Conservation (phyloP, 306 rosid genomes). For the Alnus glutinosa region DNA sequence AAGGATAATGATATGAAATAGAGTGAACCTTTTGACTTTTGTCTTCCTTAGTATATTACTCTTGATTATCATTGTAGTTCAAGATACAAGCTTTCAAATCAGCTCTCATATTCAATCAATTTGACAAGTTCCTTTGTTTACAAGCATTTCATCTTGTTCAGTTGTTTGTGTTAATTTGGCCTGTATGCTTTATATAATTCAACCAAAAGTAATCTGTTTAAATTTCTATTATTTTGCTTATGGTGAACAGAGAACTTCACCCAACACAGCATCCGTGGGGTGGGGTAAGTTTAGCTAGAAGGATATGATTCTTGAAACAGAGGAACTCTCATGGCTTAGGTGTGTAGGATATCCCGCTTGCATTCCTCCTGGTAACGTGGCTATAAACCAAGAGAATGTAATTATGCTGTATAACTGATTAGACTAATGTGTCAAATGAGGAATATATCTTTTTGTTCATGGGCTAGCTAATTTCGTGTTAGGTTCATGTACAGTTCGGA, state of each 20-base stretch:
- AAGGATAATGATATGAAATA: conserved; percentile 20
- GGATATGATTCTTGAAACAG: not conserved
- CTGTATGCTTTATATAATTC: not conserved
- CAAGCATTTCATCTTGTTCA: not conserved
- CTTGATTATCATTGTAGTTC: not conserved
- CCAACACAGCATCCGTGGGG: not conserved
- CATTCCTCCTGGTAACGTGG: not conserved
- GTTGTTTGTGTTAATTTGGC: not conserved
- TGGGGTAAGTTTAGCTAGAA: not conserved
- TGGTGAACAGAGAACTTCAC: not conserved
- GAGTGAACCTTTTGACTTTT: not conserved
- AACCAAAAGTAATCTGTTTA: not conserved
- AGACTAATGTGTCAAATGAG: not conserved
- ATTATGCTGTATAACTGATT: not conserved
- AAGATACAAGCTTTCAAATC: not conserved
- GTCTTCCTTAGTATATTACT: not conserved
- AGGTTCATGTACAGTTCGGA: too few species aligned
- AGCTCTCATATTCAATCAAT: not conserved
- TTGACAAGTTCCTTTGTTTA: not conserved
- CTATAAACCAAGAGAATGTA: not conserved
- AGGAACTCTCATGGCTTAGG: not conserved
- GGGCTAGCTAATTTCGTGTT: too few species aligned
- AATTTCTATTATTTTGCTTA: not conserved
- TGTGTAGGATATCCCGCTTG: not conserved
- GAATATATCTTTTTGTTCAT: not conserved